These are phyloP conservation scores for Tilletia caries DNA, from an alignment of 1,284 basidiomycete species.

Conservation along the genomic window DNA sequence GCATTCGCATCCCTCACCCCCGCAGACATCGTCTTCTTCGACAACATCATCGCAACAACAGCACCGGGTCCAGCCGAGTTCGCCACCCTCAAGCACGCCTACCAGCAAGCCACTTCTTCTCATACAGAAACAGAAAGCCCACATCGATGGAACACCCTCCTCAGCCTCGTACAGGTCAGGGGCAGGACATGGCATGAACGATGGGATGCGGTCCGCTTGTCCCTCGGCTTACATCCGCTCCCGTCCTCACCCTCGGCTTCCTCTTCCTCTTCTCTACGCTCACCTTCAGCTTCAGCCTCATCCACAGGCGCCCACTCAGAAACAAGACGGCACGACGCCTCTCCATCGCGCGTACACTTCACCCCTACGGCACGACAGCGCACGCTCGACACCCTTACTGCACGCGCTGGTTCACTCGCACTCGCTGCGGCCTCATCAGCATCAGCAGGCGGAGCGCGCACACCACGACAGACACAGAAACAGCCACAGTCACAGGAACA, in stretches of 20 bases:
- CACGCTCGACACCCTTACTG: conserved; percentile 7
- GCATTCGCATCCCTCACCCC: conserved; percentile 27
- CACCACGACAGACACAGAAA: neutral
- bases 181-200: conserved; percentile 43
- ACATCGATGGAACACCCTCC: conserved; percentile 45
- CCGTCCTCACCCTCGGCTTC: too few relatives aligned
- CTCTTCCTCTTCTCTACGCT: too few relatives aligned
- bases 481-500: neutral
- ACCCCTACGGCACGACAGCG: neutral
- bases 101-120: conserved; percentile 22
- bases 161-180: conserved; percentile 45
- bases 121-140: conserved; percentile 15
- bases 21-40: conserved; percentile 42
- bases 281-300: conserved; percentile 12
- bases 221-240: conserved; percentile 32
- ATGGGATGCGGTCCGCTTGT: conserved; percentile 46
- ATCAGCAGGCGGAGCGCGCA: neutral
- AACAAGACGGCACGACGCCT: too few relatives aligned
- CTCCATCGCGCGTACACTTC: neutral
- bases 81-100: conserved; percentile 41
- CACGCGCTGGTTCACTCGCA: conserved; percentile 3
- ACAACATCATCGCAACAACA: conserved; percentile 32
- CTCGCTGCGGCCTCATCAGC: neutral
- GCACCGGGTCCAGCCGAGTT: conserved; percentile 37
- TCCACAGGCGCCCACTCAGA: too few relatives aligned